phyloP scores from a whole-genome alignment of 805 yeast species.

The Yamadazyma scolyti region DNA sequence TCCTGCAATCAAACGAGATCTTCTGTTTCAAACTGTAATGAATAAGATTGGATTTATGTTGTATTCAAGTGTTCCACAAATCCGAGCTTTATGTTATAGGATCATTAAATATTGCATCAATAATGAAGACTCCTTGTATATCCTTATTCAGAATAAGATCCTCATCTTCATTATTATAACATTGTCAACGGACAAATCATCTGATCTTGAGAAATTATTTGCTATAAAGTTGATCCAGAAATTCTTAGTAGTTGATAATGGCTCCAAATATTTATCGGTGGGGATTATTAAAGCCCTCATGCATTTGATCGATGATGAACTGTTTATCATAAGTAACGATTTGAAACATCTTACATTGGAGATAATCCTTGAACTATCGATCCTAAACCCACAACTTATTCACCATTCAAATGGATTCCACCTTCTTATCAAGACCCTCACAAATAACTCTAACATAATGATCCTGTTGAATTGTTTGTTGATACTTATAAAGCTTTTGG shows the following conservation, averaged over 20 bases:
- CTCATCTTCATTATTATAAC: conserved; percentile 65
- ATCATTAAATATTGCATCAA: conserved; percentile 63
- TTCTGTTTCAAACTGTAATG: conserved; percentile 56
- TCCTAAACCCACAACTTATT: conserved; percentile 39
- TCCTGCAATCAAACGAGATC: conserved; percentile 61
- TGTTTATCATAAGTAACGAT: conserved; percentile 4
- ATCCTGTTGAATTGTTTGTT: conserved; percentile 15
- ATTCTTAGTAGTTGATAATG: conserved; percentile 51
- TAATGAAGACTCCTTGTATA: conserved; percentile 50
- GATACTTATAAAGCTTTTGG: conserved; percentile 52
- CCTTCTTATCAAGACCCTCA: conserved; percentile 37
- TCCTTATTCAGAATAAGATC: conserved; percentile 51
- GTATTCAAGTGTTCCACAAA: conserved; percentile 53
- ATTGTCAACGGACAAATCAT: conserved; percentile 54
- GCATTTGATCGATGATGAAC: conserved; percentile 47
- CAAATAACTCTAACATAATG: conserved; percentile 31
- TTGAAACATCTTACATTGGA: conserved; percentile 38
- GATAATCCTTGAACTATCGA: conserved; percentile 34
- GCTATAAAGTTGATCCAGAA: conserved; percentile 69
- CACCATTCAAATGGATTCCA: conserved; percentile 53
- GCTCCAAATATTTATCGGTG: conserved; percentile 48
- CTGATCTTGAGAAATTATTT: conserved; percentile 64
- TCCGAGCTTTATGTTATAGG: conserved; percentile 73
- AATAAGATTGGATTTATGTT: conserved; percentile 59
- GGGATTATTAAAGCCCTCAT: conserved; percentile 69